Evolutionary conservation across 177 flowering plant species (phyloP).

Genomic region (Tripterygium wilfordii): DNA sequence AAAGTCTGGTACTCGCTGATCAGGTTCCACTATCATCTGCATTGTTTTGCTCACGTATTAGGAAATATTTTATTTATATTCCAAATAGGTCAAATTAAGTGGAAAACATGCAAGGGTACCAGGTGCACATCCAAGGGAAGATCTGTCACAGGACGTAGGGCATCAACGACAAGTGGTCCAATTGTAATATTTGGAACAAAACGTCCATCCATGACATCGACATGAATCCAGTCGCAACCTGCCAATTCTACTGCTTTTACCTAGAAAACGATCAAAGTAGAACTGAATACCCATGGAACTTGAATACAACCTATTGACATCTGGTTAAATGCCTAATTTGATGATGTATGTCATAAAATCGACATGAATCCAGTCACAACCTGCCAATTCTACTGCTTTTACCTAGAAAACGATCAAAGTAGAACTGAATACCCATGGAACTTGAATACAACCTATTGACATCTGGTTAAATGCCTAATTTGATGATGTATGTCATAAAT

Average conservation of each 20-base stretch:
- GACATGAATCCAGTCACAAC: conserved; percentile 99
- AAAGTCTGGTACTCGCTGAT: conserved; percentile 94
- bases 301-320: background rate
- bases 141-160: conserved; percentile 93
- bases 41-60: conserved; percentile 14
- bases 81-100: background rate
- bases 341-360: conserved; percentile 45
- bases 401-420: conserved; percentile 42
- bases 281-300: background rate
- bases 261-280: conserved; percentile 29
- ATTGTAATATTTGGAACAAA: conserved; percentile 99
- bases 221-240: conserved; percentile 99
- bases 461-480: background rate
- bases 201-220: conserved; percentile 99
- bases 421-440: conserved; percentile 1
- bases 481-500: conserved; percentile 28
- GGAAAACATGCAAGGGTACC: conserved; percentile 35
- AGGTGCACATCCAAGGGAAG: conserved; percentile 96
- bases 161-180: conserved; percentile 96
- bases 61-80: background rate
- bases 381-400: conserved; percentile 97
- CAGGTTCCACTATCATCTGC: conserved; percentile 99
- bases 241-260: conserved; percentile 98
- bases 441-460: background rate
- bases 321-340: background rate